phyloP scores from a whole-genome alignment of 1,139 yeast species.

The Kodamaea derodonti region DNA sequence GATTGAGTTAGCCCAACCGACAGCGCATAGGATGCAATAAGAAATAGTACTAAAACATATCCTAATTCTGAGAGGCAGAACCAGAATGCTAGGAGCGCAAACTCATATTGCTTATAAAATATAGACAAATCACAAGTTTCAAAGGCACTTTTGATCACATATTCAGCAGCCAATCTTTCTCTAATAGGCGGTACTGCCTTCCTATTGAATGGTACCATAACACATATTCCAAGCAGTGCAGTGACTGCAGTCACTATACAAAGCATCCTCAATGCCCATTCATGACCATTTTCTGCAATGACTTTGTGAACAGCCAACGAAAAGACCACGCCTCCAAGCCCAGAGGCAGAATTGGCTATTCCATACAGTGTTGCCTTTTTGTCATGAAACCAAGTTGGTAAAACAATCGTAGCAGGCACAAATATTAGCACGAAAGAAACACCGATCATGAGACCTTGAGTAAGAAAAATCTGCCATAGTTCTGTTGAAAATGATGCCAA shows the following conservation, averaged over 20 bases:
- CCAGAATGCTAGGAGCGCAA: conserved; percentile 50
- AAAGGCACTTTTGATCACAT: not conserved
- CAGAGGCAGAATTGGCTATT: conserved; percentile 58
- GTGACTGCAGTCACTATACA: conserved; percentile 52
- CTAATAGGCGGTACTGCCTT: not conserved
- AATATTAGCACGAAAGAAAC: conserved; percentile 56
- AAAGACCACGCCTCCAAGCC: conserved; percentile 54
- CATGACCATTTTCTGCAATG: conserved; percentile 46
- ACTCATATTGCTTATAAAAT: conserved; percentile 29
- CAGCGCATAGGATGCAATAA: conserved; percentile 58
- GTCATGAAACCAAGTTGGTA: conserved; percentile 63
- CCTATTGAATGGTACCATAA: conserved; percentile 9
- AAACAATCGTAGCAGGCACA: conserved; percentile 53
- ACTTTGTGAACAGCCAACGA: conserved; percentile 47
- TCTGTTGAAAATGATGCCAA: conserved; percentile 61
- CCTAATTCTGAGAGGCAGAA: conserved; percentile 52
- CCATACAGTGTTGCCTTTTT: conserved; percentile 60
- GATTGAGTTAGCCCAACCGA: conserved; percentile 52
- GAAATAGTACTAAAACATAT: conserved; percentile 56
- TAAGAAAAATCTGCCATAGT: conserved; percentile 59
- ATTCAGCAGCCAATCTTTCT: not conserved
- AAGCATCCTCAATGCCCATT: conserved; percentile 65
- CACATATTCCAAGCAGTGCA: conserved; percentile 36
- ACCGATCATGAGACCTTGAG: conserved; percentile 71
- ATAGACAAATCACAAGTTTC: not conserved